phyloP scores from a whole-genome alignment of 164 flowering plant genomes.

The Chimonanthus salicifolius region DNA sequence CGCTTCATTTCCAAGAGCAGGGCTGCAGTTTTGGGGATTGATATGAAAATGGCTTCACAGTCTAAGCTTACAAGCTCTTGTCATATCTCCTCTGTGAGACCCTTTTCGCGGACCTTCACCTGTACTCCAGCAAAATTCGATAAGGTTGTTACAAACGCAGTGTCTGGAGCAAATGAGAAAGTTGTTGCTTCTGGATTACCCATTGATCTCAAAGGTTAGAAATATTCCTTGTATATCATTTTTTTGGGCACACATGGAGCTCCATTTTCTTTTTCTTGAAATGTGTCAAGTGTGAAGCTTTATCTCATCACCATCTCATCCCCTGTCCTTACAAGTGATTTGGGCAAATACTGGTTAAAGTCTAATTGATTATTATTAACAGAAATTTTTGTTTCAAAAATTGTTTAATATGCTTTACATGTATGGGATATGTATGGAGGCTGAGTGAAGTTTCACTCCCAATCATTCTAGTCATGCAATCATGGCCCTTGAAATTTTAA shows the following conservation, averaged over 20 bases:
- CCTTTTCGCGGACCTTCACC: slow-evolving; percentile 28
- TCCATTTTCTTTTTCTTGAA: background rate
- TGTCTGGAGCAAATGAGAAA: slow-evolving; percentile 47
- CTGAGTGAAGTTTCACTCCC: too few species aligned
- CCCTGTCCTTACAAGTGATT: background rate
- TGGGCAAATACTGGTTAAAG: background rate
- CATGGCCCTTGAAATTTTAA: too few species aligned
- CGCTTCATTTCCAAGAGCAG: slow-evolving; percentile 22
- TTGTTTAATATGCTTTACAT: too few species aligned
- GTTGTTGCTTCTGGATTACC: slow-evolving; percentile 54
- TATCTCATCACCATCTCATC: too few species aligned
- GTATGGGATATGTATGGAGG: too few species aligned
- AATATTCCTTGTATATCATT: background rate
- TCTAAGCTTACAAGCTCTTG: slow-evolving; percentile 34
- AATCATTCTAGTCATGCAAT: too few species aligned
- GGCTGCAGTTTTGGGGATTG: slow-evolving; percentile 21
- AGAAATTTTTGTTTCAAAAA: too few species aligned
- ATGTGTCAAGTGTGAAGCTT: too few species aligned
- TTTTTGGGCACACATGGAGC: background rate
- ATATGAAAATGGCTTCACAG: slow-evolving; percentile 25
- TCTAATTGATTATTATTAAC: too few species aligned
- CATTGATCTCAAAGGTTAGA: slow-evolving; percentile 72
- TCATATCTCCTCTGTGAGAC: slow-evolving; percentile 32
- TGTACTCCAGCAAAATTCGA: slow-evolving; percentile 24
- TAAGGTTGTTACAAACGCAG: slow-evolving; percentile 51